Base-by-base conservation (phyloP, 192 early-diverging fungal genomes). In the Coemansia sp. region DNA sequence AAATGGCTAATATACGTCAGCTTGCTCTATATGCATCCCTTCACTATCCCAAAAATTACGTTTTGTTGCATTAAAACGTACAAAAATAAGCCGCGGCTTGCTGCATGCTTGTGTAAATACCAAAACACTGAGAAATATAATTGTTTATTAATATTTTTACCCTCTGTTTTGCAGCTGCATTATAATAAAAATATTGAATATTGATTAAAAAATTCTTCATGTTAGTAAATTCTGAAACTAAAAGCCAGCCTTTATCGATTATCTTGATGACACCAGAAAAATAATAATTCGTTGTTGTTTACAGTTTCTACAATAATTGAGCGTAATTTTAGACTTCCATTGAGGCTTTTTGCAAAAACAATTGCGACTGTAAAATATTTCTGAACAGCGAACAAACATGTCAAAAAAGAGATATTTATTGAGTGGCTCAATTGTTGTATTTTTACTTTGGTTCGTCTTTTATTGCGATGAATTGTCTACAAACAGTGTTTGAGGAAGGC, bases 41-140 rank as follows among this genome's bases (percentile, higher is more conserved):
- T 45, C 17, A 16, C 4, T 3, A 45, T 16, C 42, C 42, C 42
- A 45, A 45, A 45, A 45, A 45, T 45, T 45, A 45, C 42, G 42
- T 45, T 45, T 45, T 45, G 42, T 45, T 45, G 14, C 42, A 45
- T 45, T 5, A 45, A 45, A 45, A 45, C 42, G 42, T 45, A 45
- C 42, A 45, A 45, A 45, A 45, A 45, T 45, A 45, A 45, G 42
- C 42, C 42, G 42, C 42, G 42, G 42, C 42, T 45, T 45, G 42
- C 42, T 45, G 42, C 42, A 45, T 45, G 42, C 42, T 45, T 45
- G 42, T 45, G 42, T 45, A 45, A 12, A 45, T 45, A 45, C 42
- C 7, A 45, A 45, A 45, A 45, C 42, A 45, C 42, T 25, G 17
- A 38, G 10, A 38, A 38, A 45, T 45, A 45, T 45, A 45, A 45